A percentile compares a stretch with the other conserved stretches of the same genome.
phyloP scores from a whole-genome alignment of 2,329 filamentous ascomycete genomes.

The Penicillium hesseltinei region DNA sequence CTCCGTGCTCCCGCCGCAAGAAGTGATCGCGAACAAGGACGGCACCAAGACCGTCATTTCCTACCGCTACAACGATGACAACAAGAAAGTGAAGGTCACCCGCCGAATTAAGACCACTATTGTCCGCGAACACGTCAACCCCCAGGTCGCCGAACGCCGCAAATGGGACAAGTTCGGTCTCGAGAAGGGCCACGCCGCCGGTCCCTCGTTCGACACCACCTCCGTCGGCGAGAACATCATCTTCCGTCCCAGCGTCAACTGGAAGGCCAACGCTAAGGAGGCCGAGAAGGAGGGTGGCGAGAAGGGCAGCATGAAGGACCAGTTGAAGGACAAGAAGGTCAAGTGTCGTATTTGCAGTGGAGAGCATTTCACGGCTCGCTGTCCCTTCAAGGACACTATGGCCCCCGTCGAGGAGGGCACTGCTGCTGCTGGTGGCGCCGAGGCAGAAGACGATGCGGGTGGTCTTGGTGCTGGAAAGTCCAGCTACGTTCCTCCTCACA shows the following conservation, averaged over 20 bases:
- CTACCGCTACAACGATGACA: conserved; percentile 85
- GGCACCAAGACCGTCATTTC: conserved; percentile 94
- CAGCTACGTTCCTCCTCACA: conserved; percentile 90
- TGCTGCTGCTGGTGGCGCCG: conserved; percentile 45
- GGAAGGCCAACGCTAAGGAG: conserved; percentile 86
- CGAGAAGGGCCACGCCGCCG: conserved; percentile 78
- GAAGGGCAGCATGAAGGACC: conserved; percentile 64
- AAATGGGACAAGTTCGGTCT: conserved; percentile 89
- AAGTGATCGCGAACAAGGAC: conserved; percentile 95
- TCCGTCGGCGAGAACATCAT: conserved; percentile 97
- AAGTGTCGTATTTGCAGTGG: conserved; percentile 99
- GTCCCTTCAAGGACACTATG: conserved; percentile 99
- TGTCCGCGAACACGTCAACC: conserved; percentile 92
- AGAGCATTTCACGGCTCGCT: conserved; percentile 98
- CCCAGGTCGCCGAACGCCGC: conserved; percentile 91
- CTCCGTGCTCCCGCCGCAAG: conserved; percentile 76
- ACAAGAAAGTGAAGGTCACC: conserved; percentile 95
- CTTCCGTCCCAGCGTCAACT: conserved; percentile 90
- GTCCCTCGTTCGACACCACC: conserved; percentile 85
- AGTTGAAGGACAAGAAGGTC: conserved; percentile 97
- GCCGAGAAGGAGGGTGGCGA: conserved; percentile 48
- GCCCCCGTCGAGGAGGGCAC: conserved; percentile 59
- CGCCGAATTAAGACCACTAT: conserved; percentile 91
- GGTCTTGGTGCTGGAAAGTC: conserved; percentile 66
- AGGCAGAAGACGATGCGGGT: conserved; percentile 51